phyloP scores from a whole-genome alignment of 257 asterid species.

The Solanum pinnatisectum region DNA sequence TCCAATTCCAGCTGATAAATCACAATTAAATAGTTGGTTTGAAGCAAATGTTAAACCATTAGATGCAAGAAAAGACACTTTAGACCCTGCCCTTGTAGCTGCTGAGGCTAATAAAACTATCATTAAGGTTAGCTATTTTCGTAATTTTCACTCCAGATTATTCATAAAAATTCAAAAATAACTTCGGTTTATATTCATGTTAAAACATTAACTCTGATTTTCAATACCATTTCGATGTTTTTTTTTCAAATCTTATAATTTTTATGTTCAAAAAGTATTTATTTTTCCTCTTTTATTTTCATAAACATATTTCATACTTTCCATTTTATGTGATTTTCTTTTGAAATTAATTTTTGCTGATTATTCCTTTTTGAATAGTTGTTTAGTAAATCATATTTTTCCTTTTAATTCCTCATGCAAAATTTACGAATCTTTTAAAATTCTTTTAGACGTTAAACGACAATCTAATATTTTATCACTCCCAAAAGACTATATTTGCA shows the following conservation, averaged over 20 bases:
- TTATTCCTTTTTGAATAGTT: neutral
- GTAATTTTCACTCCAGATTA: neutral
- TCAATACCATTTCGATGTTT: neutral
- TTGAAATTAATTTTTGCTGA: neutral
- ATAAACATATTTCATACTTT: neutral
- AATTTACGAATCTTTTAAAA: neutral
- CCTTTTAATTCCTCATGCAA: neutral
- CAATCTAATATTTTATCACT: neutral
- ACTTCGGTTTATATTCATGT: neutral
- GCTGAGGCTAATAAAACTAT: slow-evolving; percentile 22
- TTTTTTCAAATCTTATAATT: neutral
- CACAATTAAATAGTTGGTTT: slow-evolving; percentile 40
- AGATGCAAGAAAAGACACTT: neutral
- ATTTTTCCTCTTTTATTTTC: neutral
- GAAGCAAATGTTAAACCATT: slow-evolving; percentile 4
- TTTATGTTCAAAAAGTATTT: neutral
- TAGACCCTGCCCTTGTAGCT: slow-evolving; percentile 17
- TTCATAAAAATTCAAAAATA: neutral
- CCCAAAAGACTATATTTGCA: neutral
- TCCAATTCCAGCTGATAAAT: slow-evolving; percentile 31
- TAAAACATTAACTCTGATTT: neutral
- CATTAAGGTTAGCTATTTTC: slow-evolving; percentile 19
- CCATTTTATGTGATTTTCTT: neutral
- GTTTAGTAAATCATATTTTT: neutral
- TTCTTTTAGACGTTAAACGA: neutral